Conservation (phyloP, 2,329 filamentous ascomycete genomes). For the Arthrobotrys megalospora region DNA sequence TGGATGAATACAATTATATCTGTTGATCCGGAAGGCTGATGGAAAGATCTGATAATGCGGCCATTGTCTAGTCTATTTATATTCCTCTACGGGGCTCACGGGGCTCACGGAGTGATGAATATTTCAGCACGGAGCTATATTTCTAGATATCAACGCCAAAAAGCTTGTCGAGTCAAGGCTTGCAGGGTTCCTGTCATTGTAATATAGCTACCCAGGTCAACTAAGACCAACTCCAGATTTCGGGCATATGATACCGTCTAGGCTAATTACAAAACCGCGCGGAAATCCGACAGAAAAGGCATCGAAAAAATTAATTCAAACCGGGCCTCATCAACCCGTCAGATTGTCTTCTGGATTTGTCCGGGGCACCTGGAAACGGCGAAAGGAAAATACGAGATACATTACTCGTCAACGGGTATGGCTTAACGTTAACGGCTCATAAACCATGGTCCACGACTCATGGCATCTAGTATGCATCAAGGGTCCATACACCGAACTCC, state of each 20-base stretch:
- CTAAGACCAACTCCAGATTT: constrained; percentile 12
- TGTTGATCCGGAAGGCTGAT: constrained; percentile 1
- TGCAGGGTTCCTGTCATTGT: constrained; percentile 4
- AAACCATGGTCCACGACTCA: constrained; percentile 3
- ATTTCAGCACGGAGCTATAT: background rate
- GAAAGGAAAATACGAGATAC: constrained; percentile 2
- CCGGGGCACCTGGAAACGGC: too few species aligned
- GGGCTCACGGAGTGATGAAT: background rate
- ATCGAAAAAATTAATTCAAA: background rate
- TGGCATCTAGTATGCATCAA: background rate
- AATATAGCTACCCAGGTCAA: background rate
- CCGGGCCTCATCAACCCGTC: constrained; percentile 2
- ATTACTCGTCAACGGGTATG: background rate
- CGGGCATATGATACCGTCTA: constrained; percentile 22
- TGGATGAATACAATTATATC: background rate
- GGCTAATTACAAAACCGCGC: constrained; percentile 13
- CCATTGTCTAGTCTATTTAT: constrained; percentile 16
- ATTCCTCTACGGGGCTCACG: too few species aligned
- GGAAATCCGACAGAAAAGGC: background rate
- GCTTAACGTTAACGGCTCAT: constrained; percentile 1
- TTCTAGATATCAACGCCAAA: constrained; percentile 1
- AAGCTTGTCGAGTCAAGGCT: constrained; percentile 32
- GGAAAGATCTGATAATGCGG: background rate
- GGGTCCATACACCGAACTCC: background rate
- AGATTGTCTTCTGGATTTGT: background rate